These are phyloP conservation scores for Discostella pseudostelligera DNA, from an alignment of 108 stramenopile genomes.

Conservation along the genomic window DNA sequence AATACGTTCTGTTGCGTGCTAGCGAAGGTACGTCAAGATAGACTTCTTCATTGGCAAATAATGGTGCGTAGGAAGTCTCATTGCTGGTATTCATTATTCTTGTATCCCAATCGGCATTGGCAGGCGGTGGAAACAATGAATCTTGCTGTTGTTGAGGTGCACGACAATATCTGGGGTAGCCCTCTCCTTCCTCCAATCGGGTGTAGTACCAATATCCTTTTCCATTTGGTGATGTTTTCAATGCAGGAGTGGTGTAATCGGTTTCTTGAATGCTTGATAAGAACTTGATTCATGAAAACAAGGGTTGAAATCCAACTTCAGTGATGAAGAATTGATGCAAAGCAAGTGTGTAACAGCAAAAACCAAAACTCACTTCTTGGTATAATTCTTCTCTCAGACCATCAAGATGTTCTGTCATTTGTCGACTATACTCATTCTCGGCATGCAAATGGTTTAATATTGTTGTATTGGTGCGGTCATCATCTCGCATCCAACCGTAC, in stretches of 20 bases:
- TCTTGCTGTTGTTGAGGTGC: slow-evolving; percentile 44
- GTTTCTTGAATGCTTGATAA: slow-evolving; percentile 70
- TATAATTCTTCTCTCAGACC: slow-evolving; percentile 66
- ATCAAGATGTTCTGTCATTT: slow-evolving; percentile 63
- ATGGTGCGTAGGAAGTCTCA: slow-evolving; percentile 49
- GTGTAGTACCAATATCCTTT: slow-evolving; percentile 78
- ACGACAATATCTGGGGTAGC: slow-evolving; percentile 85
- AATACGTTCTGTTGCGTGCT: slow-evolving; percentile 80
- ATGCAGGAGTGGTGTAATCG: slow-evolving; percentile 79
- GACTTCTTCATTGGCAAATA: slow-evolving; percentile 70
- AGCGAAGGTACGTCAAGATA: slow-evolving; percentile 87
- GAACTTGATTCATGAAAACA: slow-evolving; percentile 28
- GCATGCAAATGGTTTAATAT: slow-evolving; percentile 74
- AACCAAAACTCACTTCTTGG: slow-evolving; percentile 34
- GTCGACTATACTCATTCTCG: slow-evolving; percentile 85
- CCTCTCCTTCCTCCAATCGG: slow-evolving; percentile 84
- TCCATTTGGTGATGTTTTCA: slow-evolving; percentile 27
- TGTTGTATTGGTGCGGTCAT: slow-evolving; percentile 65
- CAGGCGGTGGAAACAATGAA: slow-evolving; percentile 25
- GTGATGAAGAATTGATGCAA: too few species aligned
- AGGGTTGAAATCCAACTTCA: too few species aligned
- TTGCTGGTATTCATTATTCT: slow-evolving; percentile 44
- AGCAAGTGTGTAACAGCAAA: too few species aligned
- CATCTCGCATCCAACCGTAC: slow-evolving; percentile 93
- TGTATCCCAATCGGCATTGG: slow-evolving; percentile 23